Evolutionary conservation across 257 asterid species (phyloP).

Genomic region (Rehmannia glutinosa): DNA sequence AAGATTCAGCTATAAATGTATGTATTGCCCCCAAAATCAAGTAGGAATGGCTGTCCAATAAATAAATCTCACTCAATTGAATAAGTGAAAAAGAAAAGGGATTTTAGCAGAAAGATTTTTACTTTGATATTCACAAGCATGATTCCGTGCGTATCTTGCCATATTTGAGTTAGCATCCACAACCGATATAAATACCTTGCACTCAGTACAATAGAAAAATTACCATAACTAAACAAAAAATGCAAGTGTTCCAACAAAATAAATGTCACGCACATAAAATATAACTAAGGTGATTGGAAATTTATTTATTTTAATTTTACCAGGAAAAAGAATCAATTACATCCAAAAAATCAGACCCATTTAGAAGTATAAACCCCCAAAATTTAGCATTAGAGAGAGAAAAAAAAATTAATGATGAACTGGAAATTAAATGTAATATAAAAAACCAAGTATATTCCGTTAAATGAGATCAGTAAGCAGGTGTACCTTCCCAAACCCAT

Average conservation of each 20-base stretch:
- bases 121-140: background rate
- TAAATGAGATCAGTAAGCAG: conserved; percentile 25
- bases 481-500: conserved; percentile 25
- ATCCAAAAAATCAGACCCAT: background rate
- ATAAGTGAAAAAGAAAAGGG: background rate
- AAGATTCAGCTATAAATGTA: conserved; percentile 3
- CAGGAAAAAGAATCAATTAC: background rate
- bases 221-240: background rate
- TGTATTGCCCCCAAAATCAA: background rate
- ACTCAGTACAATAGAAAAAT: background rate
- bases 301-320: background rate
- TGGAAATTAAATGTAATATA: no score
- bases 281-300: background rate
- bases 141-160: conserved; percentile 13
- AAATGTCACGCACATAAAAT: conserved; percentile 19
- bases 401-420: background rate
- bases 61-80: background rate
- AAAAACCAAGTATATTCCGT: conserved; percentile 4
- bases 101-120: background rate
- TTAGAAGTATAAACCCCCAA: background rate
- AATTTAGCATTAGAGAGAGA: background rate
- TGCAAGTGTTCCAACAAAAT: background rate
- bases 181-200: background rate
- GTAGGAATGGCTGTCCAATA: background rate
- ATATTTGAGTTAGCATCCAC: conserved; percentile 17